Base-by-base conservation (phyloP, 495 filamentous ascomycete species). In the Elaphomyces granulatus region DNA sequence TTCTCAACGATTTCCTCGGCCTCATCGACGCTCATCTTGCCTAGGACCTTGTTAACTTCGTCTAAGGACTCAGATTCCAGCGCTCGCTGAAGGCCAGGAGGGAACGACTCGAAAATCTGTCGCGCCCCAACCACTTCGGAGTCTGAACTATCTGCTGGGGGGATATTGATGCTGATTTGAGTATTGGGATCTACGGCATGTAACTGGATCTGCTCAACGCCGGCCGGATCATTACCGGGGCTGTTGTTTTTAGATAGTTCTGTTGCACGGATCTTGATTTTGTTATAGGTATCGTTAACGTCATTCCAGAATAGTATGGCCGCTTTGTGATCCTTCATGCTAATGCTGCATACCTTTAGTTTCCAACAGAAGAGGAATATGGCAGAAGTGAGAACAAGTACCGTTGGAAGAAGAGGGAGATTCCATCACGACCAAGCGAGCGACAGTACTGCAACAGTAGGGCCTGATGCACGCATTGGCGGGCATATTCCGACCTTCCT, bases 201-300 rank as follows among this genome's bases (percentile, higher is more conserved):
- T 16, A 98, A 68, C 61, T 98, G 90, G 49, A 98, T 96, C 55
- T 94, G 88, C 64, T 96, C 88, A n/a, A 92, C 82, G 8, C 80
- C 82, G 8, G 67, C 72, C 10, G 76, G 75, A 23, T 68, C 75
- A 37, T 75, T 75, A 14, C 78, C 71, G 33, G 77, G 74, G 1
- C 75, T 74, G 56, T 76, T 64, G 44, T 80, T 68, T 32, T 73
- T 68, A 36, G 63, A 66, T 41, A 95, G 80, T 58, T 92, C 83
- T n/a, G 75, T 72, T 0, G 81, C 74, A 17, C 88, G 76, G 28
- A 66, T 73, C 46, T 75, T 78, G 61, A 98, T 94, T 17, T 77
- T 75, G 42, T 64, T 64, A 59, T 90, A 94, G 26, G 87, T 96
- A 18, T 74, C 73, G 45, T 82, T 75, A 38, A 98, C 88, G 55